Evolutionary conservation across 495 filamentous ascomycete genomes (phyloP).

Genomic region (Talaromyces proteolyticus): DNA sequence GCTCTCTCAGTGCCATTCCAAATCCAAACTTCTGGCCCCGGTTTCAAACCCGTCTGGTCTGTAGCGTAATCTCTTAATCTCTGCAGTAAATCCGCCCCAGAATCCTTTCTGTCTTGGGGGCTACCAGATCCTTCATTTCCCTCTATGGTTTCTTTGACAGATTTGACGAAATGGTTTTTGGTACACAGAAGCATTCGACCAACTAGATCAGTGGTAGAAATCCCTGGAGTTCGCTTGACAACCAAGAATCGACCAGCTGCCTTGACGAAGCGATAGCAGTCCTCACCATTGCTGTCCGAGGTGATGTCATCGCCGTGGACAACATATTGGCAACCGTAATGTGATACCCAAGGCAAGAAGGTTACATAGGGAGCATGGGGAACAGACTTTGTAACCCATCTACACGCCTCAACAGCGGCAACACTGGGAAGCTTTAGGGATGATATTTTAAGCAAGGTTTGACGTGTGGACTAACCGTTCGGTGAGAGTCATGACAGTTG

Average conservation of each 20-base stretch:
- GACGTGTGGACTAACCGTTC: constrained; percentile 59
- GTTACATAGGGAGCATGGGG: constrained; percentile 93
- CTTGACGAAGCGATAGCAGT: constrained; percentile 97
- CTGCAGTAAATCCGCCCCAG: constrained; percentile 58
- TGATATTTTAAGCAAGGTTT: background rate
- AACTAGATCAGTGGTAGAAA: constrained; percentile 95
- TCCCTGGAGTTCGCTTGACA: constrained; percentile 92
- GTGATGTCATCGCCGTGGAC: constrained; percentile 92
- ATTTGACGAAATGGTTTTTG: constrained; percentile 78
- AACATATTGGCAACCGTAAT: constrained; percentile 88
- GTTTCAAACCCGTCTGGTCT: constrained; percentile 65
- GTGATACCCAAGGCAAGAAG: constrained; percentile 83
- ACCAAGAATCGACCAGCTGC: constrained; percentile 85
- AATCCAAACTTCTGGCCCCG: constrained; percentile 73
- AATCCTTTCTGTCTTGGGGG: constrained; percentile 54
- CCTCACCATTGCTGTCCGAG: constrained; percentile 76
- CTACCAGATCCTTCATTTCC: constrained; percentile 69
- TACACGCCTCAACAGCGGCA: constrained; percentile 85
- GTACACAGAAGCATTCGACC: constrained; percentile 95
- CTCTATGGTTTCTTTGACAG: constrained; percentile 56
- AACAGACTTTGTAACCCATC: constrained; percentile 82
- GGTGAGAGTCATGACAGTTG: constrained; percentile 89
- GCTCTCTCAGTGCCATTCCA: constrained; percentile 56
- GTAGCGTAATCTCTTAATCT: constrained; percentile 80
- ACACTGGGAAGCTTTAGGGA: constrained; percentile 36